Evolutionary conservation across 163 green algal species (phyloP), one percentile per base, ranked within the genome.

Genomic region (Volvox carteri): DNA sequence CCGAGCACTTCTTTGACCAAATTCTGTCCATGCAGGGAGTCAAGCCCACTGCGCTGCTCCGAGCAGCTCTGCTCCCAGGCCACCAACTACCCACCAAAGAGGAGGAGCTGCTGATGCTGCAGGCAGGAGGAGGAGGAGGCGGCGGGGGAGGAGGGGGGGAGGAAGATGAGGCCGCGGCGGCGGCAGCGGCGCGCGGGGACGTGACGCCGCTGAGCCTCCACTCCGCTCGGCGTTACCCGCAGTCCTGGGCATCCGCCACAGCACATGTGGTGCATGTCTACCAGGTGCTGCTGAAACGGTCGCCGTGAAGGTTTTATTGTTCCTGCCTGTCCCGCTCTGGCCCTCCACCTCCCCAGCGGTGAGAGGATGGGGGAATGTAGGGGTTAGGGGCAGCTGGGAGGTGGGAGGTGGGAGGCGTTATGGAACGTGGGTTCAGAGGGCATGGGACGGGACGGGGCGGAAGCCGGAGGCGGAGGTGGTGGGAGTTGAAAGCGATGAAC

Each of bases 241-340:
- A 87, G 67, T 62, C 81, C 0, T 87, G 81, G 81, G 65, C 81
- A 0, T 79, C 81, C 2, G 81, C 52, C 30, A 87, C 81, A 2
- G 81, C 81, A 28, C 81, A 87, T 39, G 46, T 87, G 46, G n/a
- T 87, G 35, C 65, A 80, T 33, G 81, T 80, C 18, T 87, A 80
- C 67, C 14, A 79, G 65, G 33, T 54, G 62, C n/a, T 78, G 65
- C 70, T 78, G 70, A 19, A 65, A 23, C 54, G 54, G 54, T 65
- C n/a, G n/a, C n/a, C n/a, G n/a, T n/a, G n/a, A n/a, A n/a, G n/a
- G n/a, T n/a, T n/a, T n/a, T n/a, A n/a, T n/a, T n/a, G n/a, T n/a
- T n/a, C n/a, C n/a, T n/a, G n/a, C n/a, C n/a, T n/a, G n/a, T n/a
- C n/a, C n/a, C n/a, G n/a, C n/a, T n/a, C n/a, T n/a, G n/a, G n/a